These are phyloP conservation scores for Eremochloa ophiuroides DNA, from an alignment of 176 grass and related monocot species.

Conservation along the genomic window DNA sequence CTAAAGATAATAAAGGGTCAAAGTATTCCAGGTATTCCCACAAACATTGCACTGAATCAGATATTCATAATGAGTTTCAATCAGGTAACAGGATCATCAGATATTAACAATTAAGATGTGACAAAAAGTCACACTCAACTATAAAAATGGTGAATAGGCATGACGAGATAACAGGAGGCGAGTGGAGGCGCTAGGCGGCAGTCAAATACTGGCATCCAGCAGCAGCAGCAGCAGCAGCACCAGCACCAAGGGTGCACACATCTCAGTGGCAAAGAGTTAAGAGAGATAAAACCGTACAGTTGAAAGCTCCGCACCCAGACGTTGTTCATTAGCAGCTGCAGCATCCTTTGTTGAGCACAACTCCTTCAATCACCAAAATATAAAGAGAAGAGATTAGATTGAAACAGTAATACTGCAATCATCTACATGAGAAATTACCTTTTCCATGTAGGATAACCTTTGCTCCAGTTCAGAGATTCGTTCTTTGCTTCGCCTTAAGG, in stretches of 20 bases:
- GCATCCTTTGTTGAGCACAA: constrained; percentile 67
- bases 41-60: background rate
- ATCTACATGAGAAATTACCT: constrained; percentile 50
- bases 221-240: no score
- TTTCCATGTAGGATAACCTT: constrained; percentile 71
- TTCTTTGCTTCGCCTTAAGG: constrained; percentile 66
- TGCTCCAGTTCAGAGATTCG: constrained; percentile 63
- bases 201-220: no score
- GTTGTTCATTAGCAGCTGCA: constrained; percentile 75
- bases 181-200: background rate
- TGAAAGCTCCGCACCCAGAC: constrained; percentile 60
- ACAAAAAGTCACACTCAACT: background rate
- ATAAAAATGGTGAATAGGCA: background rate
- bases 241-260: background rate
- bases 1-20: background rate
- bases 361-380: constrained; percentile 53
- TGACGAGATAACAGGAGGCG: background rate
- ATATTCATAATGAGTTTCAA: background rate
- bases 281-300: constrained; percentile 48
- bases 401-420: background rate
- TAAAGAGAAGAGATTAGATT: constrained; percentile 34
- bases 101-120: background rate
- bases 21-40: background rate
- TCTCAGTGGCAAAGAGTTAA: background rate
- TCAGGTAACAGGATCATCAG: background rate